Conservation (phyloP, 2,329 filamentous ascomycete species). For the Lasiodiplodia hormozganensis region DNA sequence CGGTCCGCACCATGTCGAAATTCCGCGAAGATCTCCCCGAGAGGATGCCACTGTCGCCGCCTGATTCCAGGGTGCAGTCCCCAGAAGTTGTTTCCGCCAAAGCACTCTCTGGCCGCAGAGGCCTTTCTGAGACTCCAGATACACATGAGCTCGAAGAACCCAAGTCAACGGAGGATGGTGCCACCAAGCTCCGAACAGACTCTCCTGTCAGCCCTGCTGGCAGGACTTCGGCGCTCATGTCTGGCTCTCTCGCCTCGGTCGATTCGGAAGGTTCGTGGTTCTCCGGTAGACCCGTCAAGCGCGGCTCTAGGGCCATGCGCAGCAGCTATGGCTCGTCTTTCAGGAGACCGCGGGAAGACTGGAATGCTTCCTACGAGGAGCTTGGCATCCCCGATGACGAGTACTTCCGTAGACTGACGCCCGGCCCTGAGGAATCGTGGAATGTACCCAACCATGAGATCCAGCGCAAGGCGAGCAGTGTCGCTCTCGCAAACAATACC, state of each 20-base stretch:
- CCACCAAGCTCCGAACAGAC: conserved; percentile 44
- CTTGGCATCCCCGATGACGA: conserved; percentile 73
- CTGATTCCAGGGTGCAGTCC: conserved; percentile 80
- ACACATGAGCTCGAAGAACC: conserved; percentile 11
- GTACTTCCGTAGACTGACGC: conserved; percentile 67
- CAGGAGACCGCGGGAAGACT: conserved; percentile 58
- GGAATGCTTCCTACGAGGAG: conserved; percentile 70
- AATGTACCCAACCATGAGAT: conserved; percentile 28
- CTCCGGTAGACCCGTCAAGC: conserved; percentile 71
- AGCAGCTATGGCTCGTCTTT: conserved; percentile 56
- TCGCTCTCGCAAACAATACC: conserved; percentile 44
- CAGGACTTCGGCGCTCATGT: conserved; percentile 55
- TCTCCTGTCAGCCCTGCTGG: conserved; percentile 49
- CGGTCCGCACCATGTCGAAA: conserved; percentile 84
- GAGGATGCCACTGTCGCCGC: conserved; percentile 76
- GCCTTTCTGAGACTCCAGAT: conserved; percentile 33
- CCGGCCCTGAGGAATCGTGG: conserved; percentile 51
- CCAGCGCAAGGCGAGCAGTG: conserved; percentile 53
- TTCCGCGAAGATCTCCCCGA: conserved; percentile 94
- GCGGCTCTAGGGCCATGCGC: conserved; percentile 52
- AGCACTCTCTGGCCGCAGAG: conserved; percentile 48
- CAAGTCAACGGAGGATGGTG: conserved; percentile 14
- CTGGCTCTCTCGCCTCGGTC: conserved; percentile 89
- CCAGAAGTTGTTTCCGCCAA: conserved; percentile 66
- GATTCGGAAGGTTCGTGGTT: conserved; percentile 98